Evolutionary conservation across 164 flowering plant genomes (phyloP).

Genomic region (Amborella trichopoda): DNA sequence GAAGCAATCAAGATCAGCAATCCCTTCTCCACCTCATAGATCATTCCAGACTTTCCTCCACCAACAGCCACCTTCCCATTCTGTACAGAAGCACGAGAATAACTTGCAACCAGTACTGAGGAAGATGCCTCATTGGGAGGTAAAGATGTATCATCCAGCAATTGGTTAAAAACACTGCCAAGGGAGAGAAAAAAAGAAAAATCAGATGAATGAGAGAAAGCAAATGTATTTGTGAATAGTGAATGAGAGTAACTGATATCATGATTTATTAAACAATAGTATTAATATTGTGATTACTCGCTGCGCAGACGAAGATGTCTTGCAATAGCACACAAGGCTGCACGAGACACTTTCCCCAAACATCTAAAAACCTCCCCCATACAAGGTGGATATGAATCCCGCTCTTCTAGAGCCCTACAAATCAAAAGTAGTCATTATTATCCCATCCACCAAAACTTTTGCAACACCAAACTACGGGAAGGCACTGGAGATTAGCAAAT

Average conservation of each 20-base stretch:
- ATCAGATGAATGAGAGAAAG: not conserved
- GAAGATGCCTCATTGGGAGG: slow-evolving; percentile 75
- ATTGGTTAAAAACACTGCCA: slow-evolving; percentile 69
- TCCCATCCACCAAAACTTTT: too few species aligned
- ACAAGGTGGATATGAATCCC: slow-evolving; percentile 70
- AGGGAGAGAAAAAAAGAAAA: slow-evolving; percentile 4
- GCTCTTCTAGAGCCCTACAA: slow-evolving; percentile 75
- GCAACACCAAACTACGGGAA: too few species aligned
- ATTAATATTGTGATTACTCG: slow-evolving; percentile 49
- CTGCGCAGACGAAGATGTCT: slow-evolving; percentile 85
- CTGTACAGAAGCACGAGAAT: slow-evolving; percentile 34
- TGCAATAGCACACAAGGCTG: slow-evolving; percentile 70
- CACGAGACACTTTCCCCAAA: slow-evolving; percentile 55
- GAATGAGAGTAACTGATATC: too few species aligned
- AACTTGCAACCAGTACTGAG: slow-evolving; percentile 70
- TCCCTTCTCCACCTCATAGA: slow-evolving; percentile 79
- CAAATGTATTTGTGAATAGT: too few species aligned
- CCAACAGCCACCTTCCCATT: slow-evolving; percentile 54
- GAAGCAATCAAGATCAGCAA: slow-evolving; percentile 71
- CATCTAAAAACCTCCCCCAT: not conserved
- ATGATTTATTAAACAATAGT: too few species aligned
- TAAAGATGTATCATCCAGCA: slow-evolving; percentile 87
- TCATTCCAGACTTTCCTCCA: slow-evolving; percentile 47
- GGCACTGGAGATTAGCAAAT: too few species aligned
- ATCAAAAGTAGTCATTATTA: not conserved